Evolutionary conservation across 805 yeast genomes (phyloP).

Genomic region (Jamesozyma rosinii): DNA sequence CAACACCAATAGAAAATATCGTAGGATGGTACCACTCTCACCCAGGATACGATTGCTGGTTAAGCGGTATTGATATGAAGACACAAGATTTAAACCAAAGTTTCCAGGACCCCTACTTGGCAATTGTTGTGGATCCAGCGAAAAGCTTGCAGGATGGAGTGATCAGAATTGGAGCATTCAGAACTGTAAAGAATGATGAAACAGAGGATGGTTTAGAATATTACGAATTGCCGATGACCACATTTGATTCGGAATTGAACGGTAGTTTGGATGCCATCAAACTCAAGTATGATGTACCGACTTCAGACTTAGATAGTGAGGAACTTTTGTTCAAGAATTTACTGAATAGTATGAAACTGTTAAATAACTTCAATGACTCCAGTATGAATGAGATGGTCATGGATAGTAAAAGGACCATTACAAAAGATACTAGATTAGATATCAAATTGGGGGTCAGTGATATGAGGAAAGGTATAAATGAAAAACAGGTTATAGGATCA

Average conservation of each 20-base stretch:
- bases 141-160: slow-evolving; percentile 51
- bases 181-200: slow-evolving; percentile 49
- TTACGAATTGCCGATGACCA: slow-evolving; percentile 17
- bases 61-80: slow-evolving; percentile 84
- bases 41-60: slow-evolving; percentile 96
- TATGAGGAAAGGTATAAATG: not conserved
- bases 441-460: not conserved
- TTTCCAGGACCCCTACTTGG: slow-evolving; percentile 86
- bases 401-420: not conserved
- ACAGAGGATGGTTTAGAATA: slow-evolving; percentile 7
- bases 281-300: slow-evolving; percentile 8
- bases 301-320: slow-evolving; percentile 6
- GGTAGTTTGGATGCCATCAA: slow-evolving; percentile 7
- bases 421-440: not conserved
- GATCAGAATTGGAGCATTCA: slow-evolving; percentile 81
- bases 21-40: slow-evolving; percentile 99
- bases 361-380: slow-evolving; percentile 13
- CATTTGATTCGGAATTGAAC: slow-evolving; percentile 19
- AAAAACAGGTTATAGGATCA: slow-evolving; percentile 1
- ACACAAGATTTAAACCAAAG: slow-evolving; percentile 80
- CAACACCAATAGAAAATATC: slow-evolving; percentile 42
- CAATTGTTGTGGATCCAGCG: slow-evolving; percentile 79
- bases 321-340: slow-evolving; percentile 11
- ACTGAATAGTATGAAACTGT: slow-evolving; percentile 20
- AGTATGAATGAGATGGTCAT: not conserved